phyloP scores from a whole-genome alignment of 495 filamentous ascomycete genomes.

The Viridothelium virens region DNA sequence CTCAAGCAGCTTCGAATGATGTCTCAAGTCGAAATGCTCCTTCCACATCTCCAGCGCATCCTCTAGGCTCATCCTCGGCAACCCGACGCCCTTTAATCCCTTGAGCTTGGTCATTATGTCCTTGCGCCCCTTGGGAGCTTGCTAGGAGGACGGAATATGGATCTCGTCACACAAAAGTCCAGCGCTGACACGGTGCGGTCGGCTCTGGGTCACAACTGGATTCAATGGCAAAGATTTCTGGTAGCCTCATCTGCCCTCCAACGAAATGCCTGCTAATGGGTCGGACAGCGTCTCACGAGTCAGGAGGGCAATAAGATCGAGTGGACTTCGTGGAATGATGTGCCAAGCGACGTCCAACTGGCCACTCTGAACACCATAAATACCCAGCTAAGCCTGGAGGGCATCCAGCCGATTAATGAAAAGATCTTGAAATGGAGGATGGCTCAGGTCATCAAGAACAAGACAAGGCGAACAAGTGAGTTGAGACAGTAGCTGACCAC shows the following conservation, averaged over 20 bases:
- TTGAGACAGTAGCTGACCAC: not conserved
- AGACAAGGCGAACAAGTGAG: conserved; percentile 2
- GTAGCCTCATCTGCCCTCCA: not conserved
- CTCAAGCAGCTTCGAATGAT: not conserved
- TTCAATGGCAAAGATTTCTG: conserved; percentile 10
- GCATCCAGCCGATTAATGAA: conserved; percentile 2
- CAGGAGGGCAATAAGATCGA: conserved; percentile 6
- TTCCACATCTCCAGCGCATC: not conserved
- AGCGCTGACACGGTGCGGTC: conserved; percentile 5
- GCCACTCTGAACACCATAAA: conserved; percentile 7
- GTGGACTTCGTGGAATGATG: conserved; percentile 8
- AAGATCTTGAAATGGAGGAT: conserved; percentile 11
- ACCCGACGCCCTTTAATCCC: not conserved
- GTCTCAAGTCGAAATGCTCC: not conserved
- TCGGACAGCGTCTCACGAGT: conserved; percentile 2
- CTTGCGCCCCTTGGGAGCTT: not conserved
- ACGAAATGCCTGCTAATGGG: not conserved
- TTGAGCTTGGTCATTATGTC: not conserved
- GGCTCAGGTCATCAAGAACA: conserved; percentile 9
- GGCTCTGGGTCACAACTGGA: not conserved
- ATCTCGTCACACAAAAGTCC: conserved; percentile 7
- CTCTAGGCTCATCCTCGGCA: not conserved
- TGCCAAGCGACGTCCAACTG: conserved; percentile 4
- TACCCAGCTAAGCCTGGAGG: conserved; percentile 4
- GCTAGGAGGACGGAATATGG: not conserved